These are phyloP conservation scores for Phytophthora fragariaefolia DNA, from an alignment of 352 stramenopile genomes.

Conservation along the genomic window DNA sequence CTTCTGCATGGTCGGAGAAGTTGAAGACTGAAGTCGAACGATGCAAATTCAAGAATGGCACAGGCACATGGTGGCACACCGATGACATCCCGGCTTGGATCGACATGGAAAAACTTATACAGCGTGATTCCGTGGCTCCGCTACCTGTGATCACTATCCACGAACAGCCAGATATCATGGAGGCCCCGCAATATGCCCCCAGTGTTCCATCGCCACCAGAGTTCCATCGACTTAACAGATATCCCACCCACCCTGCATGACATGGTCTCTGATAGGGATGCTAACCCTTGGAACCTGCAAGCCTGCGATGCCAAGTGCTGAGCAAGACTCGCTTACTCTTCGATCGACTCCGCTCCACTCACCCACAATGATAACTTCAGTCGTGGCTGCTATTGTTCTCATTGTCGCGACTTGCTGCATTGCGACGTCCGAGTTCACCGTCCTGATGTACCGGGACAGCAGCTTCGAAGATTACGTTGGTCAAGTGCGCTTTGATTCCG, in stretches of 20 bases:
- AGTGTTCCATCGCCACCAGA: not conserved
- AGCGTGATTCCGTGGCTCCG: not conserved
- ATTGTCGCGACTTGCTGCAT: not conserved
- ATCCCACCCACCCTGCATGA: conserved; percentile 18
- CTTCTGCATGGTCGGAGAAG: conserved; percentile 6
- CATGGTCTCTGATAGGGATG: not conserved
- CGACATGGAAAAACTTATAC: too few relatives aligned
- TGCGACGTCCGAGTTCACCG: conserved; percentile 12
- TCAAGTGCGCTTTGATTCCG: conserved; percentile 25
- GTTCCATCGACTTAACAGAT: not conserved
- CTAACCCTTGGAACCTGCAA: not conserved
- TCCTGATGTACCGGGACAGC: conserved; percentile 35
- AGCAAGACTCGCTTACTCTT: conserved; percentile 11
- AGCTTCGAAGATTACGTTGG: conserved; percentile 32
- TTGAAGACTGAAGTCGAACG: conserved; percentile 1
- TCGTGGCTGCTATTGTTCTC: not conserved
- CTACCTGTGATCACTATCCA: not conserved
- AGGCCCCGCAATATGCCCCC: not conserved
- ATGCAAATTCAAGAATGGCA: conserved; percentile 17
- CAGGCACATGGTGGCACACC: too few relatives aligned
- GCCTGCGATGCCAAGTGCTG: not conserved
- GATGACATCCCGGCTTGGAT: too few relatives aligned
- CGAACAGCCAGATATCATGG: conserved; percentile 4
- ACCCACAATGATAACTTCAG: conserved; percentile 18
- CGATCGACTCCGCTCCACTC: conserved; percentile 4